Evolutionary conservation across 768 basidiomycete species (phyloP).

Genomic region (Russula abietina): DNA sequence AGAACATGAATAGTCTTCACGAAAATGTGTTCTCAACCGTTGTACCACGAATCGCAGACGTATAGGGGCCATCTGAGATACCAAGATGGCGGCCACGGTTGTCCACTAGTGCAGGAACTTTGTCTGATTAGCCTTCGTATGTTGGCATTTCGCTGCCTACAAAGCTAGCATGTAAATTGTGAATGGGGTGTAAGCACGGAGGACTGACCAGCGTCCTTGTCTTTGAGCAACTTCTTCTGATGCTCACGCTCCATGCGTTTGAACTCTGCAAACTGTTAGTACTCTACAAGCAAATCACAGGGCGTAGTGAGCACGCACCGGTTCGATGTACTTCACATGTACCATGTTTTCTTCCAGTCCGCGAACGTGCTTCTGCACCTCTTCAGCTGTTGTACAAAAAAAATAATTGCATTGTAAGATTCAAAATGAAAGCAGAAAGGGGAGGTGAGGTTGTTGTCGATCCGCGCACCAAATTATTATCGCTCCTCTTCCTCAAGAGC

Average conservation of each 20-base stretch:
- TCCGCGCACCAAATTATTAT: constrained; percentile 58
- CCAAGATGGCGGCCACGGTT: no score
- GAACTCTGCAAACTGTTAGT: constrained; percentile 72
- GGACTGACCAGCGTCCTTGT: constrained; percentile 76
- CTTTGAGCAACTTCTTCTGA: constrained; percentile 81
- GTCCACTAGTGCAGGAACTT: no score
- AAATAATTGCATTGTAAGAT: constrained; percentile 11
- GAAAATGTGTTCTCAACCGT: no score
- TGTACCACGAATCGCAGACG: no score
- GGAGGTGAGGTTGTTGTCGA: not conserved
- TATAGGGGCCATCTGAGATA: no score
- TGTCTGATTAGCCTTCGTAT: constrained; percentile 83
- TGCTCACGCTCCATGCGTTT: constrained; percentile 84
- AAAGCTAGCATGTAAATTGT: constrained; percentile 16
- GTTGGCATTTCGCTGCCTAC: constrained; percentile 62
- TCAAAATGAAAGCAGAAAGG: constrained; percentile 7
- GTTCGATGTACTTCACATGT: constrained; percentile 81
- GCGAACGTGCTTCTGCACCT: constrained; percentile 80
- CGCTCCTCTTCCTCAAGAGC: constrained; percentile 85
- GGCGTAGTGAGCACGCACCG: constrained; percentile 45
- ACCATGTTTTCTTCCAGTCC: constrained; percentile 78
- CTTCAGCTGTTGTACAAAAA: constrained; percentile 53
- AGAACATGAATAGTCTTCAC: no score
- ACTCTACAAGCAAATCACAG: not conserved
- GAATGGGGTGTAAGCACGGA: constrained; percentile 10